Conservation (phyloP, 768 basidiomycete genomes). For the Vararia minispora region DNA sequence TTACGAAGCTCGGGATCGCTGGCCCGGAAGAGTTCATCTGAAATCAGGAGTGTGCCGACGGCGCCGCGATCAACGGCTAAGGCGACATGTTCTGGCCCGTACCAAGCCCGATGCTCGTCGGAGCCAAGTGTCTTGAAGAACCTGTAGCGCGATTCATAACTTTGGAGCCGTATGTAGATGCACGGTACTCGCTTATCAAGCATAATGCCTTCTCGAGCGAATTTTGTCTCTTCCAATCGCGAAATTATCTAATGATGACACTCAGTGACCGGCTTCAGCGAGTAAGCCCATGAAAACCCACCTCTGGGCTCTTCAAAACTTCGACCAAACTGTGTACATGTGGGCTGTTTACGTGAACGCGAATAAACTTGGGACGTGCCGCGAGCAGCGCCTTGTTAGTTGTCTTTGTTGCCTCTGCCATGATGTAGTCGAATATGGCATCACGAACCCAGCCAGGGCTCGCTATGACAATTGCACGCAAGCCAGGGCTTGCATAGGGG, state of each 20-base stretch:
- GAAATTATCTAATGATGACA: constrained; percentile 40
- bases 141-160: constrained; percentile 27
- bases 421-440: constrained; percentile 71
- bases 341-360: constrained; percentile 84
- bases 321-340: constrained; percentile 96
- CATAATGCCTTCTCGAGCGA: constrained; percentile 85
- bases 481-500: constrained; percentile 58
- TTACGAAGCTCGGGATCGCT: constrained; percentile 70
- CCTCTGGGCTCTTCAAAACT: constrained; percentile 91
- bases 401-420: constrained; percentile 67
- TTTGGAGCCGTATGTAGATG: neutral
- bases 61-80: constrained; percentile 91
- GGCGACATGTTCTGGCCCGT: constrained; percentile 89
- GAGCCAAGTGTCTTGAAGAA: constrained; percentile 97
- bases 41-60: constrained; percentile 88
- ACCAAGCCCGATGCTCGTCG: constrained; percentile 97
- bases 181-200: constrained; percentile 58
- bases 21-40: constrained; percentile 87
- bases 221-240: constrained; percentile 90
- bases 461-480: constrained; percentile 91
- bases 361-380: constrained; percentile 76
- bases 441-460: constrained; percentile 96
- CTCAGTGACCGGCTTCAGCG: neutral
- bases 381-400: constrained; percentile 76
- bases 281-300: constrained; percentile 21